phyloP scores from a whole-genome alignment of 2,329 filamentous ascomycete species.

The Venturia carpophila region DNA sequence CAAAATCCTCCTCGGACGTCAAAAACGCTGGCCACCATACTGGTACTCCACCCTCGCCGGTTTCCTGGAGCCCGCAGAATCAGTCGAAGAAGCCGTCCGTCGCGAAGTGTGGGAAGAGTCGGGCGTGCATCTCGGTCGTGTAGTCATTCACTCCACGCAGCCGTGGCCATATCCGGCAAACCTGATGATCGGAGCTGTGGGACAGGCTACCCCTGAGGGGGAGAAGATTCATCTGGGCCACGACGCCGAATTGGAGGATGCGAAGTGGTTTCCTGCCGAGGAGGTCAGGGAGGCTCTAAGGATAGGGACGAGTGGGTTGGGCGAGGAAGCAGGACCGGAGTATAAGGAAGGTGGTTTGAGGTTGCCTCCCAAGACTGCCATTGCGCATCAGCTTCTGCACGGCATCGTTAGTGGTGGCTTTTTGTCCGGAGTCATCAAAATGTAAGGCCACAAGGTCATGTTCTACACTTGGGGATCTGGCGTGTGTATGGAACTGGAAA shows the following conservation, averaged over 20 bases:
- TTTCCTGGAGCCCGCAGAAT: slow-evolving; percentile 45
- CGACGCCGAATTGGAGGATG: slow-evolving; percentile 84
- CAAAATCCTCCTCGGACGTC: slow-evolving; percentile 73
- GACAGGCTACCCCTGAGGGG: slow-evolving; percentile 70
- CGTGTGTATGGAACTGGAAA: neutral
- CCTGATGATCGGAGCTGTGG: slow-evolving; percentile 60
- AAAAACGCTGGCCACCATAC: slow-evolving; percentile 70
- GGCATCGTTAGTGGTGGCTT: slow-evolving; percentile 69
- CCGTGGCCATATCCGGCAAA: slow-evolving; percentile 49
- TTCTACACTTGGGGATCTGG: neutral
- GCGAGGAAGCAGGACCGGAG: slow-evolving; percentile 53
- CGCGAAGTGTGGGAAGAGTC: slow-evolving; percentile 46
- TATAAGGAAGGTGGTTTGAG: slow-evolving; percentile 72
- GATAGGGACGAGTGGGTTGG: slow-evolving; percentile 59
- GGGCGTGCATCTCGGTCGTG: slow-evolving; percentile 41
- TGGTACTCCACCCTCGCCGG: slow-evolving; percentile 80
- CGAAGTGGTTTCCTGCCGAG: slow-evolving; percentile 77
- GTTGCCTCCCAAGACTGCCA: slow-evolving; percentile 77
- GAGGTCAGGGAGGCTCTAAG: slow-evolving; percentile 70
- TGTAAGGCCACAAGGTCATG: neutral
- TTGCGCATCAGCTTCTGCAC: slow-evolving; percentile 80
- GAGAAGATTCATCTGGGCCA: slow-evolving; percentile 77
- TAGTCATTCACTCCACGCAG: slow-evolving; percentile 45
- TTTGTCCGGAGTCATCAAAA: slow-evolving; percentile 39
- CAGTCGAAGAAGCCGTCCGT: slow-evolving; percentile 44